Percentiles rank a stretch among this genome's conserved stretches.
phyloP scores from a whole-genome alignment of 2,329 filamentous ascomycete genomes.

The Exophiala sp. region DNA sequence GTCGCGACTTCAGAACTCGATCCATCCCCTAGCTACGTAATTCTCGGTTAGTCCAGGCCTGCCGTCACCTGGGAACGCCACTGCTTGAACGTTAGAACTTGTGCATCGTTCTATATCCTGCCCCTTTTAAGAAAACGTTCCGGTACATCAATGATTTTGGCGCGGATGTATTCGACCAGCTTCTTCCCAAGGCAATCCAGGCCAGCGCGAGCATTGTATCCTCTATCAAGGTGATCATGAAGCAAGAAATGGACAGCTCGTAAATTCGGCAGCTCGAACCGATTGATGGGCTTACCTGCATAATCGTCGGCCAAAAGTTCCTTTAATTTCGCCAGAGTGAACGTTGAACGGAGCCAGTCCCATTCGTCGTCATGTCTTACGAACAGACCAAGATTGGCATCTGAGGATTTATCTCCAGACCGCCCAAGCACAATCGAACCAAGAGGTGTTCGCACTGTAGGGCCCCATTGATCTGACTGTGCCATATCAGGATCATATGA shows the following conservation, averaged over 20 bases:
- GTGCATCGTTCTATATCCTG: no score
- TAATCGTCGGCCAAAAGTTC: conserved; percentile 43
- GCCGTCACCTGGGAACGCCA: no score
- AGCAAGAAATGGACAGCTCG: conserved; percentile 15
- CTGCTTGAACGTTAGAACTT: no score
- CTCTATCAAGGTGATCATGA: conserved; percentile 7
- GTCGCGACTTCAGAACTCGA: no score
- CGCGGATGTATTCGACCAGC: conserved; percentile 5
- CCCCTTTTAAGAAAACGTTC: no score
- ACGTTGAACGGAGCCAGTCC: conserved; percentile 38
- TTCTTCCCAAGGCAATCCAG: conserved; percentile 11
- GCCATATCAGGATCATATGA: conserved; percentile 20
- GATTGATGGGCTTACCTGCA: conserved; percentile 5
- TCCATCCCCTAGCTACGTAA: no score
- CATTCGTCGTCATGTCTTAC: conserved; percentile 27
- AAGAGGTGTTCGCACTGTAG: conserved; percentile 34
- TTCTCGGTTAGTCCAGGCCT: no score
- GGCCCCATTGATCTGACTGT: conserved; percentile 28
- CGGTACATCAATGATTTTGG: no score
- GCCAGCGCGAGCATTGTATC: background rate
- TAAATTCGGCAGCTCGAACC: conserved; percentile 13
- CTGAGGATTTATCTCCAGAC: conserved; percentile 39
- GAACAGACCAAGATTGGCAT: conserved; percentile 42
- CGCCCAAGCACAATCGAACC: conserved; percentile 44
- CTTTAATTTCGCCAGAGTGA: conserved; percentile 38